Percentiles rank a stretch among this genome's conserved stretches.
Evolutionary conservation across 192 early-diverging fungal species (phyloP).

Genomic region (Dispira simplex): DNA sequence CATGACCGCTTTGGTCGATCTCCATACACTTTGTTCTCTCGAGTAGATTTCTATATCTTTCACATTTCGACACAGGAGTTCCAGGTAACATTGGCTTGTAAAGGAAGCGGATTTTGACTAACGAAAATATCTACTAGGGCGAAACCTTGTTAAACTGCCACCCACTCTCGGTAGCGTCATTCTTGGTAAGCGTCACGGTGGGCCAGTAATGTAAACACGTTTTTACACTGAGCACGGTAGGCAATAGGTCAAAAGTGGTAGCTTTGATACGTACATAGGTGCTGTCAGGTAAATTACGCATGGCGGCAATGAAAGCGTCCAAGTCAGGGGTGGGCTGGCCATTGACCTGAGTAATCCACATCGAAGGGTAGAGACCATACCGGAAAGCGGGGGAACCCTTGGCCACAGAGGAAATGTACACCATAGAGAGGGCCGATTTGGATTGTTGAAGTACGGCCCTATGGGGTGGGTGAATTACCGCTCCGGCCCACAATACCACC

Average conservation of each 20-base stretch:
- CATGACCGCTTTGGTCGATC: too few species aligned
- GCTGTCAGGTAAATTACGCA: slow-evolving; percentile 21
- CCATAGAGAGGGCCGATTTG: slow-evolving; percentile 11
- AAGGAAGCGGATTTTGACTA: too few species aligned
- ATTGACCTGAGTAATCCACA: slow-evolving; percentile 63
- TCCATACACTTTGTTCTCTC: too few species aligned
- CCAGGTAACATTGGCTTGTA: too few species aligned
- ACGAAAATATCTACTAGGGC: too few species aligned
- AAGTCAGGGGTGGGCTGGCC: slow-evolving; percentile 34
- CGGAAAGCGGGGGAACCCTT: slow-evolving; percentile 39
- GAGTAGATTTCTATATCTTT: too few species aligned
- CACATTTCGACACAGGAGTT: too few species aligned
- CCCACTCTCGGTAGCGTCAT: slow-evolving; percentile 24
- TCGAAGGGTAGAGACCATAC: slow-evolving; percentile 45
- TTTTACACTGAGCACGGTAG: slow-evolving; percentile 51
- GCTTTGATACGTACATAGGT: slow-evolving; percentile 27
- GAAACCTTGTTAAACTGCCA: slow-evolving; percentile 19
- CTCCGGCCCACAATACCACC: slow-evolving; percentile 19
- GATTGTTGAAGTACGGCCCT: slow-evolving; percentile 13
- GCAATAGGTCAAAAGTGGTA: slow-evolving; percentile 30
- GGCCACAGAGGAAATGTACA: slow-evolving; percentile 31
- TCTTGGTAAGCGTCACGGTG: slow-evolving; percentile 40
- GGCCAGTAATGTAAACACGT: slow-evolving; percentile 63
- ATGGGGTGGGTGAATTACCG: slow-evolving; percentile 19
- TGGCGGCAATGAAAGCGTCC: slow-evolving; percentile 40